Evolutionary conservation across 805 yeast species (phyloP).

Genomic region (Zygoascus bituminiphila): DNA sequence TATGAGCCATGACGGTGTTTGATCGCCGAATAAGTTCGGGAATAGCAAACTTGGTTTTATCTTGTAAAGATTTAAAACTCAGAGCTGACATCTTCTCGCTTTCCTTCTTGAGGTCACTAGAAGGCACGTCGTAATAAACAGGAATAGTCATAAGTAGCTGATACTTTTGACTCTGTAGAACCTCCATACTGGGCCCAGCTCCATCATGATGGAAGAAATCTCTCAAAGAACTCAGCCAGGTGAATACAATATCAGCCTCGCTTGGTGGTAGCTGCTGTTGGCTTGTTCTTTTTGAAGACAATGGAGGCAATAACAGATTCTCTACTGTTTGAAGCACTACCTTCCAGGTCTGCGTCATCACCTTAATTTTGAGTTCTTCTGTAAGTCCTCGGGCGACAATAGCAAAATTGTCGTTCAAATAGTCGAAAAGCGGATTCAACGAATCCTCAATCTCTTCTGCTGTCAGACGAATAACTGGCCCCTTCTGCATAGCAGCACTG

Average conservation of each 20-base stretch:
- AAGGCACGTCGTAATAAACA: constrained; percentile 50
- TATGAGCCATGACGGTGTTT: constrained; percentile 64
- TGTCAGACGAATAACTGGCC: constrained; percentile 12
- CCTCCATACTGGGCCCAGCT: constrained; percentile 65
- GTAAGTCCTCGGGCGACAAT: constrained; percentile 55
- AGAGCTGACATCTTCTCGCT: constrained; percentile 52
- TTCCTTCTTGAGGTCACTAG: constrained; percentile 43
- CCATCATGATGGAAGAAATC: constrained; percentile 78
- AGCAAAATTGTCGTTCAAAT: constrained; percentile 57
- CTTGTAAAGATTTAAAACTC: constrained; percentile 41
- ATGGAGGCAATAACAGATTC: constrained; percentile 61
- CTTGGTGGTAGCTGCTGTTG: constrained; percentile 41
- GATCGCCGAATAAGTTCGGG: constrained; percentile 47
- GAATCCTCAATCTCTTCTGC: constrained; percentile 47
- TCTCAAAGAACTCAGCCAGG: constrained; percentile 61
- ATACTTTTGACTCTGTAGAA: constrained; percentile 53
- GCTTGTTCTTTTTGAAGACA: constrained; percentile 33
- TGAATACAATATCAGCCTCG: constrained; percentile 60
- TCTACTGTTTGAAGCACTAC: constrained; percentile 64
- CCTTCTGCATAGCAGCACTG: constrained; percentile 3
- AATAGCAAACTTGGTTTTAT: constrained; percentile 37
- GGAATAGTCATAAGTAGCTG: constrained; percentile 58
- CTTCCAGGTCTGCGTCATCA: constrained; percentile 77
- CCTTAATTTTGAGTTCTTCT: constrained; percentile 45
- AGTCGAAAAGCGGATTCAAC: constrained; percentile 64